Evolutionary conservation across 169 alveolate genomes (phyloP).

Genomic region (Plasmodium chabaudi): DNA sequence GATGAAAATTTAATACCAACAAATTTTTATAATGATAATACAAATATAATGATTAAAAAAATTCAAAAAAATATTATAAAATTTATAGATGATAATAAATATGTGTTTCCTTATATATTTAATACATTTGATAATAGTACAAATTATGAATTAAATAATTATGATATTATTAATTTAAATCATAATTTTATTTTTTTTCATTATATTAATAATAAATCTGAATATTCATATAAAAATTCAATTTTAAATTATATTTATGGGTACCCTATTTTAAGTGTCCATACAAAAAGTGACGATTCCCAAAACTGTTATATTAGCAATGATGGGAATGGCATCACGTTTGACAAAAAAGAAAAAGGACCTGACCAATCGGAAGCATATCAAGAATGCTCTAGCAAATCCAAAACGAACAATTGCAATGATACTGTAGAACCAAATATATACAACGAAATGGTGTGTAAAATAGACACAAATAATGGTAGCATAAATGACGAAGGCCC

Average conservation of each 20-base stretch:
- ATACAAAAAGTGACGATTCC: not conserved
- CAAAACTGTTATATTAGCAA: not conserved
- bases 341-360: not conserved
- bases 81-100: constrained; percentile 68
- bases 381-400: too few relatives aligned
- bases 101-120: constrained; percentile 60
- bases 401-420: not conserved
- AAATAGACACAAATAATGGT: not conserved
- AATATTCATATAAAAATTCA: constrained; percentile 56
- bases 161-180: constrained; percentile 24
- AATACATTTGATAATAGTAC: constrained; percentile 32
- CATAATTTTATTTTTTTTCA: constrained; percentile 48
- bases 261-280: constrained; percentile 34
- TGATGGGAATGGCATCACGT: not conserved
- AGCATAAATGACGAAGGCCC: not conserved
- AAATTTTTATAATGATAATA: constrained; percentile 5
- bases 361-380: not conserved
- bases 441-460: not conserved
- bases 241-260: constrained; percentile 68
- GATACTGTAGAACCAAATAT: not conserved
- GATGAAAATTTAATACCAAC: constrained; percentile 7
- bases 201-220: constrained; percentile 20
- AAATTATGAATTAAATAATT: not conserved
- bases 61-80: constrained; percentile 13
- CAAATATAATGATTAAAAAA: not conserved